These are phyloP conservation scores for Cantharellus anzutake DNA, from an alignment of 768 basidiomycete genomes.

Conservation along the genomic window DNA sequence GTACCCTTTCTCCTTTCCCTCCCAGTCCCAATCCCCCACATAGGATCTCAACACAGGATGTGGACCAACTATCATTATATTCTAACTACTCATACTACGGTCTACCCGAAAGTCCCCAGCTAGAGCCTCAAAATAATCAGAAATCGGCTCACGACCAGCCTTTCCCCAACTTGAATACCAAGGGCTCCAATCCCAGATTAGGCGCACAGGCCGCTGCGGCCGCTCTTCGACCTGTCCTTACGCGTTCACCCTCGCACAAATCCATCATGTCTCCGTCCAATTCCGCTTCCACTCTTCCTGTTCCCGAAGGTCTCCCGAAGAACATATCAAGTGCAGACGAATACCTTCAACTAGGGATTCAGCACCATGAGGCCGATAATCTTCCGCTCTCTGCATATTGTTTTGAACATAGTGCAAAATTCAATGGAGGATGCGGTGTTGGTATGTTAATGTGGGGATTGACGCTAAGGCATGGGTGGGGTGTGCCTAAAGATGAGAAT, in stretches of 20 bases:
- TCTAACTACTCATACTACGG: conserved; percentile 52
- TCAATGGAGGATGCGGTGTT: conserved; percentile 54
- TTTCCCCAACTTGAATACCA: neutral
- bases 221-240: neutral
- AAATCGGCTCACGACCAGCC: neutral
- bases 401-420: conserved; percentile 56
- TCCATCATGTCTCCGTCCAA: neutral
- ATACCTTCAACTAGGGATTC: conserved; percentile 57
- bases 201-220: neutral
- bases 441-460: conserved; percentile 92
- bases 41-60: neutral
- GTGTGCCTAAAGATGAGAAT: conserved; percentile 59
- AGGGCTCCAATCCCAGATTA: neutral
- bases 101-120: conserved; percentile 2
- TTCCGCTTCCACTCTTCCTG: neutral
- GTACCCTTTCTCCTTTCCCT: neutral
- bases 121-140: neutral
- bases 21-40: neutral
- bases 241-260: neutral
- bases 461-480: conserved; percentile 76
- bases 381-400: conserved; percentile 46
- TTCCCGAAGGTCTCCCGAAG: neutral
- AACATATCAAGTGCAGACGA: conserved; percentile 30
- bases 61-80: conserved; percentile 22
- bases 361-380: conserved; percentile 55